Base-by-base conservation (phyloP, 495 filamentous ascomycete species). In the Aspergillus mulundensis region DNA sequence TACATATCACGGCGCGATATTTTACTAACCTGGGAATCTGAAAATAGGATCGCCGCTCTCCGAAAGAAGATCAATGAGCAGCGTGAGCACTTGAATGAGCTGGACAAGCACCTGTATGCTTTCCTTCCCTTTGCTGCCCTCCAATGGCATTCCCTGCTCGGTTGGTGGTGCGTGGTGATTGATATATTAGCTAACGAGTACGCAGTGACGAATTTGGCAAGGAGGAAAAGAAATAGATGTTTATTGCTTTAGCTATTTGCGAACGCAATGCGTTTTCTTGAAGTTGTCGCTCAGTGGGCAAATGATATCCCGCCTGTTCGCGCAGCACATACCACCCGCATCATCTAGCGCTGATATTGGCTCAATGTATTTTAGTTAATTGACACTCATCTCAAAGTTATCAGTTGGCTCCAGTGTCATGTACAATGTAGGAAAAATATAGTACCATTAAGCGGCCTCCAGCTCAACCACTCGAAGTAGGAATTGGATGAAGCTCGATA, bases 61-160 rank as follows among this genome's bases (percentile, higher is more conserved):
- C 86, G 81, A 73, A 82, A 85, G 68, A 95, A 91, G 80, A 83
- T 98, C 61, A 58, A 66, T 53, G 83, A 87, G 66, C 90, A 96
- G 77, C 82, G 88, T 66, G 77, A 84, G 48, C 87, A 95, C 74
- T 81, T 96, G 56, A 75, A 94, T 68, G 84, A 91, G 70, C 81
- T 96, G 30, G 85, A 91, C 61, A 79, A 86, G 63, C 86, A 94
- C 78, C 88, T 97, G 88, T 94, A 76, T 65, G 85, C 5, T 43
- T 32, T 8, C 23, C 11, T 11, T 12, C 21, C n/a, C 25, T 7
- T 76, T 36, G 15, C 28, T 16, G 15, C 16, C 19, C 11, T 15
- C 32, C 32, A 6, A 15, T 15, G 32, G 12, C 12, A n/a, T 36
- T 4, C 8, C 8, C 25, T 28, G 25, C 25, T 21, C n/a, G 16